Percentiles rank a stretch among this genome's conserved stretches.
phyloP scores from a whole-genome alignment of 768 basidiomycete genomes.

The Lentinula lateritia region DNA sequence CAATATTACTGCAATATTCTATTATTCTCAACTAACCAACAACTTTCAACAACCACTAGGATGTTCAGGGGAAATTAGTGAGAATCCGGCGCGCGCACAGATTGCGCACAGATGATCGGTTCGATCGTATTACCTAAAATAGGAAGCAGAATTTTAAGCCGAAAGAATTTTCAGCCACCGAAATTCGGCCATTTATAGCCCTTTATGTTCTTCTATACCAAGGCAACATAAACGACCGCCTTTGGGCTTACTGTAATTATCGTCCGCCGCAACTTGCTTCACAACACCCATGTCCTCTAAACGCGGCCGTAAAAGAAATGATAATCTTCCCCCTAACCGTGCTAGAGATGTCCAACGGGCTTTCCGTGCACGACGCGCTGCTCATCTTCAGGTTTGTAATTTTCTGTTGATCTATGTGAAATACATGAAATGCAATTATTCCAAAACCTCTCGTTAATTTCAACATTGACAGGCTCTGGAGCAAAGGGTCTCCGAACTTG shows the following conservation, averaged over 20 bases:
- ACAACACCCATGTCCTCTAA: conserved; percentile 66
- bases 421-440: conserved; percentile 29
- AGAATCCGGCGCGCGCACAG: background rate
- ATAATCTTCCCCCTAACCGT: conserved; percentile 74
- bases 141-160: background rate
- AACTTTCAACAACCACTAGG: background rate
- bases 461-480: conserved; percentile 60
- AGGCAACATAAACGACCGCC: background rate
- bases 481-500: conserved; percentile 72
- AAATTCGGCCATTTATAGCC: conserved; percentile 30
- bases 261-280: background rate
- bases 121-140: background rate
- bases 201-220: conserved; percentile 20
- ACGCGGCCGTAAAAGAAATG: conserved; percentile 80
- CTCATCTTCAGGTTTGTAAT: conserved; percentile 66
- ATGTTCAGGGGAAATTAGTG: background rate
- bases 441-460: conserved; percentile 22
- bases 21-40: no score
- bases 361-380: conserved; percentile 83
- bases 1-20: no score
- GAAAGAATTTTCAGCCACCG: background rate
- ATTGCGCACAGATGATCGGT: background rate
- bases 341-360: conserved; percentile 87
- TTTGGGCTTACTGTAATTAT: conserved; percentile 14
- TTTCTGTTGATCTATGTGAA: conserved; percentile 23